These are phyloP conservation scores for Tricholoma matsutake DNA, from an alignment of 768 basidiomycete species.

Conservation along the genomic window DNA sequence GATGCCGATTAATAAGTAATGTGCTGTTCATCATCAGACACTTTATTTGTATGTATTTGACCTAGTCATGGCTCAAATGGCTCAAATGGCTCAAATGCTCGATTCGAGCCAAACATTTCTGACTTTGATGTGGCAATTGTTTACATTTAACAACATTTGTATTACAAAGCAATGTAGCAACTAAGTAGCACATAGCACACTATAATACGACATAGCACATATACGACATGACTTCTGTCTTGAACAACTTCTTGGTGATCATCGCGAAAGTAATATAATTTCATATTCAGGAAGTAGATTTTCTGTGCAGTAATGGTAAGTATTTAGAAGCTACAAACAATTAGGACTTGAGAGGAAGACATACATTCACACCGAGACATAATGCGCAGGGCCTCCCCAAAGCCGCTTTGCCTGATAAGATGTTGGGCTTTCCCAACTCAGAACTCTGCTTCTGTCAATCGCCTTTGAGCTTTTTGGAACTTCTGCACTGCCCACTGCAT, in stretches of 20 bases:
- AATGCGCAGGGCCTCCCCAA: neutral
- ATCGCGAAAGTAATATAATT: neutral
- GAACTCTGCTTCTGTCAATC: neutral
- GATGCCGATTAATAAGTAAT: no score
- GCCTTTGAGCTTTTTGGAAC: neutral
- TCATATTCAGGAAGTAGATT: slow-evolving; percentile 1
- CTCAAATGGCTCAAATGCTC: no score
- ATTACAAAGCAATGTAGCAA: neutral
- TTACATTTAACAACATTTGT: slow-evolving; percentile 1
- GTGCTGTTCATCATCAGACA: no score
- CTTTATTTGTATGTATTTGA: no score
- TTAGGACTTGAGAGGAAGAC: neutral
- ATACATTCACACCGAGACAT: neutral
- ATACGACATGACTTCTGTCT: neutral
- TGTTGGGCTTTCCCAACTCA: neutral
- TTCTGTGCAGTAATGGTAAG: neutral
- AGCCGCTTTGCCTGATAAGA: neutral
- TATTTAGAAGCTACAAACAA: neutral
- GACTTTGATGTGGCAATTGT: no score
- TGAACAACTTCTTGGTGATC: neutral
- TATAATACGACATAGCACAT: neutral
- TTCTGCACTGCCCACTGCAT: neutral
- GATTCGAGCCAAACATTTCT: no score
- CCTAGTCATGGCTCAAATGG: no score
- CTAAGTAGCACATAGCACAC: neutral